Conservation (phyloP, 169 alveolate species). For the Miamiensis avidus region DNA sequence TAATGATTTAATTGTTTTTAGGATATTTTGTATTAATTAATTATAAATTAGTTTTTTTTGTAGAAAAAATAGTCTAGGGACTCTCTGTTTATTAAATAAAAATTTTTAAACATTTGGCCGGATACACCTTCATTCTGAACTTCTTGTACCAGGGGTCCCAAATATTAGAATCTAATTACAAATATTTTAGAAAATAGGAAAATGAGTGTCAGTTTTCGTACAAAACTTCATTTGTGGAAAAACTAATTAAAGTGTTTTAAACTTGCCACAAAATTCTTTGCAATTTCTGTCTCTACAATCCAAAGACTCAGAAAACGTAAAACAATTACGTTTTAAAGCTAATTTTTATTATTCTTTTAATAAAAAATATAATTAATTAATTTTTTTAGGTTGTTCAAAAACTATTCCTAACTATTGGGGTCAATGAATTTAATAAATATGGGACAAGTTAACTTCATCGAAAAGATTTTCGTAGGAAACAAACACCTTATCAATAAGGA, state of each 20-base stretch:
- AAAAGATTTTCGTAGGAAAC: constrained; percentile 19
- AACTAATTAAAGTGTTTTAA: constrained; percentile 32
- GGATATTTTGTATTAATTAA: too few species aligned
- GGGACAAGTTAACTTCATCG: constrained; percentile 31
- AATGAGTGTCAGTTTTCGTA: constrained; percentile 25
- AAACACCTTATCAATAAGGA: neutral
- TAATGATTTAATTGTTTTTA: too few species aligned
- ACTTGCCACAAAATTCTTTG: constrained; percentile 33
- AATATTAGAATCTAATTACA: constrained; percentile 14
- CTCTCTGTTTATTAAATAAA: constrained; percentile 16
- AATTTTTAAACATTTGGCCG: constrained; percentile 44
- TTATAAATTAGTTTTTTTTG: too few species aligned
- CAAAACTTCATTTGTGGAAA: constrained; percentile 25
- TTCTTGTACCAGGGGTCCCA: constrained; percentile 34
- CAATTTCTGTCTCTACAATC: constrained; percentile 23
- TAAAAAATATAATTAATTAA: too few species aligned
- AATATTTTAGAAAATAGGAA: constrained; percentile 12
- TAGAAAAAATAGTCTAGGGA: neutral
- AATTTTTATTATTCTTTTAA: too few species aligned
- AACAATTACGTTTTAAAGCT: too few species aligned
- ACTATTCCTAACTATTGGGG: constrained; percentile 2
- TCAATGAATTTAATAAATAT: constrained; percentile 27
- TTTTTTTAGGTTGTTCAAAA: constrained; percentile 7
- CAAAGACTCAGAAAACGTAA: constrained; percentile 20
- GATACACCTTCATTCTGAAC: constrained; percentile 20